Percentiles rank a stretch among this genome's conserved stretches.
phyloP scores from a whole-genome alignment of 176 grass and related monocot species.

The Eragrostis curvula region DNA sequence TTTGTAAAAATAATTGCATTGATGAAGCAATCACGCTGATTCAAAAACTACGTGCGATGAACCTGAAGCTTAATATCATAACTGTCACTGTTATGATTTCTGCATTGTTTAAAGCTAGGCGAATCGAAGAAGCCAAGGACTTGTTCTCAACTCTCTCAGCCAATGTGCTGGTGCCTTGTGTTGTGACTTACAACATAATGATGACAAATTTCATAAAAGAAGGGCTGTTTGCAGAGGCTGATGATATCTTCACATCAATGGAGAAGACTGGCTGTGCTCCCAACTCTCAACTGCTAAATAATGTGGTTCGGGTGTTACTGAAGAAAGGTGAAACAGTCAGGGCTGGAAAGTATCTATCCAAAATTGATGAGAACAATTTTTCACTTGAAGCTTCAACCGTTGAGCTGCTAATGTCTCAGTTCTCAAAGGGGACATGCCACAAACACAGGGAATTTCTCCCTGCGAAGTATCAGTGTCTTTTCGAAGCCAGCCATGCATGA shows the following conservation, averaged over 20 bases:
- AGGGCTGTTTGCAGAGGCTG: constrained; percentile 8
- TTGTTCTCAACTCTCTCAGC: neutral
- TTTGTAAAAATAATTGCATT: neutral
- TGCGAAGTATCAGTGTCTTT: no score
- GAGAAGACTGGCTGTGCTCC: neutral
- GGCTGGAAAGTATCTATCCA: neutral
- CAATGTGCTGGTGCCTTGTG: neutral
- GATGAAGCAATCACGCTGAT: neutral
- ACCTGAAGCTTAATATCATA: no score
- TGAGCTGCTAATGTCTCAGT: neutral
- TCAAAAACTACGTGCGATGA: no score
- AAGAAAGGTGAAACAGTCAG: neutral
- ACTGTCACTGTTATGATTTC: no score
- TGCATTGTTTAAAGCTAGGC: neutral
- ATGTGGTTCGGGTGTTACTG: neutral
- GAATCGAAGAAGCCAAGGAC: constrained; percentile 17
- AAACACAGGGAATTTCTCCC: neutral
- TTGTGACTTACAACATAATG: neutral
- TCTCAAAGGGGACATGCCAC: neutral
- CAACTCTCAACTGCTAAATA: neutral
- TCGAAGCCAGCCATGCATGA: no score
- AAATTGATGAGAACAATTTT: neutral
- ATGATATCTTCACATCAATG: neutral
- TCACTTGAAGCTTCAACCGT: neutral
- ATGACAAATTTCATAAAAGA: constrained; percentile 24